Conservation (phyloP, 208 protist genomes). For the Crithidia thermophila region DNA sequence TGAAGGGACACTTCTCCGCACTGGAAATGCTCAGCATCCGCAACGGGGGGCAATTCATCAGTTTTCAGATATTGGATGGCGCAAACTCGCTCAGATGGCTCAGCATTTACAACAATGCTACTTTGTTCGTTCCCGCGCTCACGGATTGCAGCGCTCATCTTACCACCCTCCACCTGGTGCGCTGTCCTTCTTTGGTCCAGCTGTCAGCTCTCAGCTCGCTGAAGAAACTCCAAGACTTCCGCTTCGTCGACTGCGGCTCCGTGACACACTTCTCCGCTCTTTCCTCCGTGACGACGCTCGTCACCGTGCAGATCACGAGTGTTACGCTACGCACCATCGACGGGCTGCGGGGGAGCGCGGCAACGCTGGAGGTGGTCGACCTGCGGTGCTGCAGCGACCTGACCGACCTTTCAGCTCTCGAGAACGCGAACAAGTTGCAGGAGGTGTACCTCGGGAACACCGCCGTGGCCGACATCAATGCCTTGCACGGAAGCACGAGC, state of each 20-base stretch:
- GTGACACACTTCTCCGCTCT: conserved; percentile 14
- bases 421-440: not conserved
- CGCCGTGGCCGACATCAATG: not conserved
- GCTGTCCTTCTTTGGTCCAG: not conserved
- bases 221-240: conserved; percentile 16
- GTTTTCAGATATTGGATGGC: not conserved
- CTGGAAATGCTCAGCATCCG: conserved; percentile 11
- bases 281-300: not conserved
- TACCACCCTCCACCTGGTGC: not conserved
- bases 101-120: not conserved
- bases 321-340: not conserved
- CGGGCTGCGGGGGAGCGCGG: conserved; percentile 2
- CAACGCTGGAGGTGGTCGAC: conserved; percentile 10
- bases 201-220: not conserved
- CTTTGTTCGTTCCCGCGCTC: not conserved
- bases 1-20: too few relatives aligned
- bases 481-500: conserved; percentile 3
- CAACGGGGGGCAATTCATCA: not conserved
- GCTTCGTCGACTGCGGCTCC: conserved; percentile 9
- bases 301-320: conserved; percentile 2
- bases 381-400: conserved; percentile 17
- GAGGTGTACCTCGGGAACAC: conserved; percentile 7
- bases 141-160: not conserved
- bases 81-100: not conserved
- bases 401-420: conserved; percentile 4